Evolutionary conservation across 441 rosid species (phyloP).

Genomic region (Corymbia calophylla): DNA sequence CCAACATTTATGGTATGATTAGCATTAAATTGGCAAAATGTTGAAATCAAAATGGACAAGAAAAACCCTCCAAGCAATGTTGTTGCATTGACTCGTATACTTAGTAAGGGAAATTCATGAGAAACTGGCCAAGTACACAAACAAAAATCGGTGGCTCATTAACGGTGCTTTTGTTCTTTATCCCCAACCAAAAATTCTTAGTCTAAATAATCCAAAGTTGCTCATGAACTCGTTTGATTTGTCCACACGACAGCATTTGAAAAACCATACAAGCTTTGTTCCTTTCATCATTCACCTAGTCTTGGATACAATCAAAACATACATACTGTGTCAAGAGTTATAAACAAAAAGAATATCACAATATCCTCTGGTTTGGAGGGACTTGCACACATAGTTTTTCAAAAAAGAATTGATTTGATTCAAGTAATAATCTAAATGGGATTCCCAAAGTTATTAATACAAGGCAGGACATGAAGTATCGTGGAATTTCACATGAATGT

Average conservation of each 20-base stretch:
- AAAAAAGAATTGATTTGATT: not conserved
- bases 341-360: not conserved
- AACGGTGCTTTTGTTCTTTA: not conserved
- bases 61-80: not conserved
- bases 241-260: not conserved
- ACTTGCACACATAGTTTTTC: not conserved
- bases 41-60: not conserved
- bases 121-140: not conserved
- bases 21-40: not conserved
- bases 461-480: rapidly evolving
- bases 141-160: not conserved
- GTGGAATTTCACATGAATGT: not conserved
- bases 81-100: not conserved
- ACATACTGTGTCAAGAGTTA: not conserved
- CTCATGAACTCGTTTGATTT: not conserved
- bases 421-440: not conserved
- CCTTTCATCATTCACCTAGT: not conserved
- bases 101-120: not conserved
- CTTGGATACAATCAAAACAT: not conserved
- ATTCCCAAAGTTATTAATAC: not conserved
- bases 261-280: not conserved
- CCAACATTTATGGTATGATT: not conserved
- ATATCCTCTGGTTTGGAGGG: not conserved
- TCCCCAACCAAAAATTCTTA: not conserved
- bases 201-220: not conserved